Evolutionary conservation across 1,284 basidiomycete genomes (phyloP).

Genomic region (Cryptococcus wingfieldii): DNA sequence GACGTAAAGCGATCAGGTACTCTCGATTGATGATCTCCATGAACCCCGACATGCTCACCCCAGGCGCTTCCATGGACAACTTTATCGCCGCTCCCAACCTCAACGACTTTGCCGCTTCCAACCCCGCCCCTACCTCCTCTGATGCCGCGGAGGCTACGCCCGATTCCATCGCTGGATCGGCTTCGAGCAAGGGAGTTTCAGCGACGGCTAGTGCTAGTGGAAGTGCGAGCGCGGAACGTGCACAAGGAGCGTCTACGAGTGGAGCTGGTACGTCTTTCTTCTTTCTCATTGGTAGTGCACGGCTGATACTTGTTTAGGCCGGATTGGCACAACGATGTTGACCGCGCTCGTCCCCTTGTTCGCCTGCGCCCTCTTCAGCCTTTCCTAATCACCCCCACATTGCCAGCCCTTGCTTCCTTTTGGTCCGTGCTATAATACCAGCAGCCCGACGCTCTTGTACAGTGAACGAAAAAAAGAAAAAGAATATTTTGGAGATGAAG

Average conservation of each 20-base stretch:
- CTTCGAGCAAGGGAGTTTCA: neutral
- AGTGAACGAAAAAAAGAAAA: too few species aligned
- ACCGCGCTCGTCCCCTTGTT: too few species aligned
- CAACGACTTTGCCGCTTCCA: slow-evolving; percentile 22
- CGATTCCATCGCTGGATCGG: slow-evolving; percentile 1
- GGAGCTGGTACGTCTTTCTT: slow-evolving; percentile 12
- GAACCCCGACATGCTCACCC: slow-evolving; percentile 20
- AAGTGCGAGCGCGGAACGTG: slow-evolving; percentile 5
- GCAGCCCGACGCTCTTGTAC: too few species aligned
- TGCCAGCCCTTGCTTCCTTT: too few species aligned
- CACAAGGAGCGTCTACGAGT: slow-evolving; percentile 1
- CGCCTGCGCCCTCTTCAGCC: too few species aligned
- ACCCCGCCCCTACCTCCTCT: neutral
- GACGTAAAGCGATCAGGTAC: slow-evolving; percentile 11
- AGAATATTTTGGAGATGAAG: too few species aligned
- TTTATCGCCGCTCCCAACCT: slow-evolving; percentile 22
- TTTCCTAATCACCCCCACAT: too few species aligned
- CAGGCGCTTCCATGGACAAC: slow-evolving; percentile 8
- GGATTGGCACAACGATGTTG: too few species aligned
- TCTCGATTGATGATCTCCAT: slow-evolving; percentile 24
- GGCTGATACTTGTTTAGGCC: too few species aligned
- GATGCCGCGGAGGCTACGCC: neutral
- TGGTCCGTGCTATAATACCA: too few species aligned
- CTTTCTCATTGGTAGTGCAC: too few species aligned
- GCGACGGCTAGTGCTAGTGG: slow-evolving; percentile 6